Conservation (phyloP, 768 basidiomycete species). For the Tremella yokohamensis region DNA sequence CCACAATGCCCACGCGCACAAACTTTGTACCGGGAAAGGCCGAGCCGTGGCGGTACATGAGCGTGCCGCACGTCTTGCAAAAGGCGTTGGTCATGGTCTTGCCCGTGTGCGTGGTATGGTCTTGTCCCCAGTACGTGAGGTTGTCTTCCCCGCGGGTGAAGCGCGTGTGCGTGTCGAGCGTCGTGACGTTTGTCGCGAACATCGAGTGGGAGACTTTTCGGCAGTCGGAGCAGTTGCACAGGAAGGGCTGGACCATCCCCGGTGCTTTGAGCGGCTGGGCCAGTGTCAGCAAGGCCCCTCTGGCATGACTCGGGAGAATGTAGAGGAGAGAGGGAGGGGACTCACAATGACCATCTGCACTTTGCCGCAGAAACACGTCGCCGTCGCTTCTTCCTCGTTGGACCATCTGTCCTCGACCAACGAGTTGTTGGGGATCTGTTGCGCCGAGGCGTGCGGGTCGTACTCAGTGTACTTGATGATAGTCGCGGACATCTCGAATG, state of each 20-base stretch:
- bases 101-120: constrained; percentile 19
- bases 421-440: constrained; percentile 9
- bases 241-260: constrained; percentile 30
- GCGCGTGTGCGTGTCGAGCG: constrained; percentile 26
- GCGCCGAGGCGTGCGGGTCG: no score
- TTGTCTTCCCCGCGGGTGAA: constrained; percentile 36
- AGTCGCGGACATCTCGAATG: no score
- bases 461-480: no score
- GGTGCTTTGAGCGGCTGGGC: constrained; percentile 27
- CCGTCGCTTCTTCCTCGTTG: constrained; percentile 30
- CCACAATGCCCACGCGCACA: constrained; percentile 35
- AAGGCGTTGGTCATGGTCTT: constrained; percentile 39
- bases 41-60: constrained; percentile 29
- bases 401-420: constrained; percentile 33
- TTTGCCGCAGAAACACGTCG: constrained; percentile 39
- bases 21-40: constrained; percentile 26
- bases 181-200: constrained; percentile 40
- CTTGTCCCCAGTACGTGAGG: constrained; percentile 21
- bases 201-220: constrained; percentile 42
- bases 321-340: constrained; percentile 7
- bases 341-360: constrained; percentile 37
- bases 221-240: constrained; percentile 45
- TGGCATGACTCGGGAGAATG: no score
- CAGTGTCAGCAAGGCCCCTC: background rate
- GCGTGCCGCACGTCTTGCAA: constrained; percentile 41